Conservation (phyloP, 768 basidiomycete genomes). For the Lactarius akahatsu region DNA sequence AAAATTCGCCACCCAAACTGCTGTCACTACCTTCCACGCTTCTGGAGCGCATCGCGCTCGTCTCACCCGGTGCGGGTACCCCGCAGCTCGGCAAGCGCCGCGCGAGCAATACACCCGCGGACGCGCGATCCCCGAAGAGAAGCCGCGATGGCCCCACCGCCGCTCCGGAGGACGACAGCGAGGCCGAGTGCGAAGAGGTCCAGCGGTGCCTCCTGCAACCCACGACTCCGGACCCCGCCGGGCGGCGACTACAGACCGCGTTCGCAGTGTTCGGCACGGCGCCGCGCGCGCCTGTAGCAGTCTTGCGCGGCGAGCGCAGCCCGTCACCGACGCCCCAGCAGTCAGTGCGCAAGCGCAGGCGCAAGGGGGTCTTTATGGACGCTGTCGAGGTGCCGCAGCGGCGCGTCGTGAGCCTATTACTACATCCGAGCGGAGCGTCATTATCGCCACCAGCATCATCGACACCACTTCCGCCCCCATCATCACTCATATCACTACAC, state of each 20-base stretch:
- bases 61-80: slow-evolving; percentile 35
- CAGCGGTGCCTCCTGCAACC: slow-evolving; percentile 11
- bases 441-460: neutral
- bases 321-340: slow-evolving; percentile 20
- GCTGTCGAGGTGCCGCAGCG: slow-evolving; percentile 49
- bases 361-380: slow-evolving; percentile 52
- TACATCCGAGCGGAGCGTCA: neutral
- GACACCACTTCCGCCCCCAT: neutral
- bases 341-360: slow-evolving; percentile 37
- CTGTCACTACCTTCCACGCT: slow-evolving; percentile 37
- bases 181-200: slow-evolving; percentile 23
- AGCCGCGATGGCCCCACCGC: neutral
- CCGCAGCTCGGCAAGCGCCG: slow-evolving; percentile 47
- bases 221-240: neutral
- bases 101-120: slow-evolving; percentile 38
- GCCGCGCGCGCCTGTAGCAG: neutral
- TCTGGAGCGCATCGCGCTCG: slow-evolving; percentile 46
- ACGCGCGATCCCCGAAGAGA: slow-evolving; percentile 23
- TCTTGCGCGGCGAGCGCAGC: neutral
- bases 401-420: slow-evolving; percentile 15
- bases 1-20: slow-evolving; percentile 52
- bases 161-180: slow-evolving; percentile 15
- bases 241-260: neutral
- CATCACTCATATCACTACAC: neutral
- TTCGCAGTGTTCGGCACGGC: neutral